These are phyloP conservation scores for Saccharum officinarum DNA, from an alignment of 176 grass and related monocot genomes.

Conservation along the genomic window DNA sequence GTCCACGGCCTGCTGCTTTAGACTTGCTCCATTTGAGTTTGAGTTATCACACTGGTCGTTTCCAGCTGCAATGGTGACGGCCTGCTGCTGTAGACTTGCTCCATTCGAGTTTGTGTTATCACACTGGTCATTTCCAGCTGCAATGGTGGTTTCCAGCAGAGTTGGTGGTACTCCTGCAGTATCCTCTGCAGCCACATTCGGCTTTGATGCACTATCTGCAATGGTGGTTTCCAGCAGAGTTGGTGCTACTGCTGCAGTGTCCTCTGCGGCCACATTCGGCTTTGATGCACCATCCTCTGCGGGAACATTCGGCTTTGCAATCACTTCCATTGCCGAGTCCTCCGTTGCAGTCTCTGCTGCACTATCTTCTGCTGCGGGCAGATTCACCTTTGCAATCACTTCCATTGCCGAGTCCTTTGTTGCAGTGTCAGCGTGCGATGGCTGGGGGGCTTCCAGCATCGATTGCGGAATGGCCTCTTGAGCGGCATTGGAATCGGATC, in stretches of 20 bases:
- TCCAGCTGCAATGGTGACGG: neutral
- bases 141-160: conserved; percentile 2
- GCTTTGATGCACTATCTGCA: neutral
- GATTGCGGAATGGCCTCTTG: neutral
- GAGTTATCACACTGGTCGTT: neutral
- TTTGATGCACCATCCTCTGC: neutral
- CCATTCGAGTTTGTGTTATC: conserved; percentile 4
- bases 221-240: no score
- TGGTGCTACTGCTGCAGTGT: no score
- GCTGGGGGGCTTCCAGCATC: neutral
- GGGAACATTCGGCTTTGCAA: neutral
- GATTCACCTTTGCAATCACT: neutral
- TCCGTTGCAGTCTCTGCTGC: neutral
- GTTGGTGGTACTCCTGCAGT: neutral
- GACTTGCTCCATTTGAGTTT: neutral
- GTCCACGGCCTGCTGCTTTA: neutral
- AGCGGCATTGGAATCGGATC: neutral
- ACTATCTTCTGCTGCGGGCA: no score
- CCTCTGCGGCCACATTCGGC: no score
- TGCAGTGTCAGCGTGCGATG: neutral
- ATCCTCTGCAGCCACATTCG: neutral
- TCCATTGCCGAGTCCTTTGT: neutral
- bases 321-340: neutral
- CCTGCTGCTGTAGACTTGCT: neutral
- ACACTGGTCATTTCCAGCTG: neutral